Conservation (phyloP, 1,139 yeast species). For the Citeromyces hawaiiensis region DNA sequence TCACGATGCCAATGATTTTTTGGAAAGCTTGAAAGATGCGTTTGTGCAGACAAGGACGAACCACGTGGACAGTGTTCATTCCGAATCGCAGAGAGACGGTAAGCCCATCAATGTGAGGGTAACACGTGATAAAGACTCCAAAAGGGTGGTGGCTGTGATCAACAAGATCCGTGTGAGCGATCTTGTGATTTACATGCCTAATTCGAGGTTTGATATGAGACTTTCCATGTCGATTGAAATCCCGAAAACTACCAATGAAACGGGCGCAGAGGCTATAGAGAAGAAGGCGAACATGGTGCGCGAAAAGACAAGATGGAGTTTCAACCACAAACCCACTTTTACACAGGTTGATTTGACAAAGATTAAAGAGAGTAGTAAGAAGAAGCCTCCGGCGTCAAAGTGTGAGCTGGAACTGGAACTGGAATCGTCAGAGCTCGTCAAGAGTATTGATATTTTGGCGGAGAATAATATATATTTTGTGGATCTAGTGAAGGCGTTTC, state of each 20-base stretch:
- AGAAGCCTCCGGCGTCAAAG: conserved; percentile 17
- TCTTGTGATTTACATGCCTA: conserved; percentile 61
- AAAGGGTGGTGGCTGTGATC: conserved; percentile 53
- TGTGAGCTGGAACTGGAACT: conserved; percentile 67
- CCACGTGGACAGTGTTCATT: conserved; percentile 15
- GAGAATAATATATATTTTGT: conserved; percentile 53
- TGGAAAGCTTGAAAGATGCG: conserved; percentile 33
- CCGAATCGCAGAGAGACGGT: conserved; percentile 23
- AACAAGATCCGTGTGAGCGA: conserved; percentile 64
- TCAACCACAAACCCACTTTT: conserved; percentile 53
- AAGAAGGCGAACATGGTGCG: conserved; percentile 20
- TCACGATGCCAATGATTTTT: conserved; percentile 40
- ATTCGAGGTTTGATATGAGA: conserved; percentile 64
- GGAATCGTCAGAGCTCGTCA: conserved; percentile 48
- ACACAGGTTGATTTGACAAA: conserved; percentile 61
- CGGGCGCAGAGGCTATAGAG: conserved; percentile 31
- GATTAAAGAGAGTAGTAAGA: conserved; percentile 30
- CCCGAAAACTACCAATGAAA: conserved; percentile 35
- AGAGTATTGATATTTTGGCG: conserved; percentile 39
- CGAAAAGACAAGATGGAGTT: conserved; percentile 49
- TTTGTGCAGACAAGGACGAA: conserved; percentile 22
- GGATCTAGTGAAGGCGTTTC: conserved; percentile 55
- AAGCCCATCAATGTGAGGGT: conserved; percentile 52
- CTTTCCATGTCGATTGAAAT: conserved; percentile 66
- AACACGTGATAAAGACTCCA: conserved; percentile 54